A percentile compares a stretch with the other conserved stretches of the same genome.
Conservation (phyloP, 306 rosid genomes). For the Vigna angularis region DNA sequence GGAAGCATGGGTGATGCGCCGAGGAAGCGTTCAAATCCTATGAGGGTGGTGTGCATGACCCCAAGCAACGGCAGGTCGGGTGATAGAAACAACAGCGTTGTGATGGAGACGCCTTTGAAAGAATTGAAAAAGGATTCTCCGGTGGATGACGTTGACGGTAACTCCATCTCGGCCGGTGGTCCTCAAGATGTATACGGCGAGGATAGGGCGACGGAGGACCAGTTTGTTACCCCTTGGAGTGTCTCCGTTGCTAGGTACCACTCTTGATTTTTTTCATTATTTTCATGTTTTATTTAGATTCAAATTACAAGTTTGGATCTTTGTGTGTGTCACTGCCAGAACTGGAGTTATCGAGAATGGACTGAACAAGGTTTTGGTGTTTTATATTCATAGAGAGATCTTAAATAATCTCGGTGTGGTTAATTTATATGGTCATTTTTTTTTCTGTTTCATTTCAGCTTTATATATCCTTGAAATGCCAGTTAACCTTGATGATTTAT, state of each 20-base stretch:
- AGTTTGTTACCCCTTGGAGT: constrained; percentile 89
- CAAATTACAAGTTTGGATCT: constrained; percentile 12
- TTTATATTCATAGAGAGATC: constrained; percentile 10
- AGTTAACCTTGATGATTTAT: background rate
- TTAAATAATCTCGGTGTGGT: constrained; percentile 15
- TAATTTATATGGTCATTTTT: background rate
- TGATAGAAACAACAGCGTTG: constrained; percentile 69
- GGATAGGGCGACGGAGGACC: constrained; percentile 89
- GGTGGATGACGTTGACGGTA: constrained; percentile 56
- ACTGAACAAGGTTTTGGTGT: constrained; percentile 21
- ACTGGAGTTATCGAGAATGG: background rate
- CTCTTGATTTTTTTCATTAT: constrained; percentile 10
- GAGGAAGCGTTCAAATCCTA: constrained; percentile 50
- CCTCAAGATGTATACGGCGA: constrained; percentile 81
- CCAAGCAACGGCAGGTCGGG: constrained; percentile 55
- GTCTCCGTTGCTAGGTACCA: constrained; percentile 87
- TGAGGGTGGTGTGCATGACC: constrained; percentile 68
- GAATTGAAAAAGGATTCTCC: constrained; percentile 54
- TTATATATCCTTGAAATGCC: constrained; percentile 10
- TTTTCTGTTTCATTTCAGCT: background rate
- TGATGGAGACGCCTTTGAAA: constrained; percentile 62
- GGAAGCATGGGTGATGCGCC: constrained; percentile 48
- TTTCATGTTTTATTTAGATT: constrained; percentile 16
- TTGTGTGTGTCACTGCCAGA: background rate
- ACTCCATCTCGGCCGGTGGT: constrained; percentile 63